Base-by-base conservation (phyloP, 2,329 filamentous ascomycete genomes). In the Neocatenulostroma microsporum region DNA sequence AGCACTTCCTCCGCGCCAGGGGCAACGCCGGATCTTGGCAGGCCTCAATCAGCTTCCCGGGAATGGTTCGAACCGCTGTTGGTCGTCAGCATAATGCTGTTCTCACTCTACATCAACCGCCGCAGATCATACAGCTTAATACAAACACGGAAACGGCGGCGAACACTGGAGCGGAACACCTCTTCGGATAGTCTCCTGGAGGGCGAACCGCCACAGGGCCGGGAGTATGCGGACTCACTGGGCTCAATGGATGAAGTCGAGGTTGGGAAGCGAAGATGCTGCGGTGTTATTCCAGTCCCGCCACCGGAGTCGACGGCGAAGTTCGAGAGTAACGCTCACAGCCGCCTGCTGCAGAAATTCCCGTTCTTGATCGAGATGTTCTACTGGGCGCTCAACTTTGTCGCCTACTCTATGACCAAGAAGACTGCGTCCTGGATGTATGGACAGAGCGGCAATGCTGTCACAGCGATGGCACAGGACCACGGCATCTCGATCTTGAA, bases 311-410 rank as follows among this genome's bases (percentile, higher is more conserved):
- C 39, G 6, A 15, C 18, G 5, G 29, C 19, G 7, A 69, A 73
- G n/a, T 82, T 79, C 56, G 66, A 69, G 25, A 66, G 71, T 41
- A 61, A 80, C 53, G 55, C 72, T 32, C 78, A 81, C 55, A 79
- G 73, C 42, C 67, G 76, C 18, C 67, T 82, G 37, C 63, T 82
- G 40, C 73, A 80, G 54, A 78, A 78, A 51, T 81, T 77, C 46
- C 79, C 80, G 4, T 83, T 83, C 53, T 57, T 83, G 37, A 69
- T 83, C 32, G 79, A 83, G 57, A 82, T 83, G 76, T 82, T 82
- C 56, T 83, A 83, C 62, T 83, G 79, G 79, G 67, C 72, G 28
- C 67, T 82, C 48, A 81, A 78, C 51, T 73, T 78, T 45, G 64
- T 70, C 30, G 77, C 80, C 53, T 82, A 82, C 60, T 67, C 71